These are phyloP conservation scores for Mariannaea sp. DNA, from an alignment of 2,329 filamentous ascomycete genomes.

Conservation along the genomic window DNA sequence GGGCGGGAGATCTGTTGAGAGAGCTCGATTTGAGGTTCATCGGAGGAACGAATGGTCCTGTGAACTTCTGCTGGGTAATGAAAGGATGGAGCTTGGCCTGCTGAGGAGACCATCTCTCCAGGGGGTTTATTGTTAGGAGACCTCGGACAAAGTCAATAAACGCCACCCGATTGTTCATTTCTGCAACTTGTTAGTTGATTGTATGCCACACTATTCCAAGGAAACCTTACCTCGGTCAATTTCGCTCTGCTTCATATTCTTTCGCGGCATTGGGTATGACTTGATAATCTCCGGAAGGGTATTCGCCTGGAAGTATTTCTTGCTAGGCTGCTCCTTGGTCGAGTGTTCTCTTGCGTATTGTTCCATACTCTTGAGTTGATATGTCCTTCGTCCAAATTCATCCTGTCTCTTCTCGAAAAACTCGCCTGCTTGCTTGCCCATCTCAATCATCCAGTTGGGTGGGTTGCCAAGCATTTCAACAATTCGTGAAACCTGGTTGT, in stretches of 20 bases:
- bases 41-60: constrained; percentile 91
- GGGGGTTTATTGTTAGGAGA: constrained; percentile 88
- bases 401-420: constrained; percentile 95
- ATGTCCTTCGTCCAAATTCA: constrained; percentile 89
- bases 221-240: constrained; percentile 84
- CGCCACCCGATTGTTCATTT: constrained; percentile 97
- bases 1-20: constrained; percentile 83
- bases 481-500: constrained; percentile 96
- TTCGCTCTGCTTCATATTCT: constrained; percentile 98
- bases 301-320: constrained; percentile 97
- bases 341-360: constrained; percentile 95
- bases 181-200: constrained; percentile 54
- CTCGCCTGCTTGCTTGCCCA: constrained; percentile 95
- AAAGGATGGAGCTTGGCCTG: constrained; percentile 98
- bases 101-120: constrained; percentile 96
- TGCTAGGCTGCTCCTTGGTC: constrained; percentile 98
- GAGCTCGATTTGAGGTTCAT: constrained; percentile 94
- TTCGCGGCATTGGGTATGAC: constrained; percentile 95
- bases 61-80: constrained; percentile 98
- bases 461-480: constrained; percentile 98
- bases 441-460: constrained; percentile 98
- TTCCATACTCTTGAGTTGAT: constrained; percentile 95
- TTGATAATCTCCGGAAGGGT: constrained; percentile 97
- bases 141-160: constrained; percentile 99
- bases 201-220: no score